Evolutionary conservation across 2,329 filamentous ascomycete genomes (phyloP).

Genomic region (Graphilbum sp.): DNA sequence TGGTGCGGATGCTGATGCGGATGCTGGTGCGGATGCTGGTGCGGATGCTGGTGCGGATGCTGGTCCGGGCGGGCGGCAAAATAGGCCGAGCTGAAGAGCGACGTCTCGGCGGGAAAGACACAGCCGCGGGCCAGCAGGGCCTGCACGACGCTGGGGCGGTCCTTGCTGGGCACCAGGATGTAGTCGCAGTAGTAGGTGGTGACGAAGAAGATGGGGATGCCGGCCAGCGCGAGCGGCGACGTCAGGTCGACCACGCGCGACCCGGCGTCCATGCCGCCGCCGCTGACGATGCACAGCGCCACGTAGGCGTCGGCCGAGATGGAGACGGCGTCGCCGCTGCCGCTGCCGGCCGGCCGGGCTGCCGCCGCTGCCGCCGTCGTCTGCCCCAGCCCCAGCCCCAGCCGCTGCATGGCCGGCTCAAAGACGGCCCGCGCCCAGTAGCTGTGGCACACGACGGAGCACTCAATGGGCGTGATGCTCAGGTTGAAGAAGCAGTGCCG

Average conservation of each 20-base stretch:
- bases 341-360: too few relatives aligned
- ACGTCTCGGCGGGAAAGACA: constrained; percentile 54
- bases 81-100: constrained; percentile 45
- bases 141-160: constrained; percentile 56
- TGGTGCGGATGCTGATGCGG: too few relatives aligned
- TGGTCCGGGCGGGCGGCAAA: too few relatives aligned
- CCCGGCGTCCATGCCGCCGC: constrained; percentile 79
- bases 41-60: too few relatives aligned
- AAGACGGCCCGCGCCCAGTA: constrained; percentile 62
- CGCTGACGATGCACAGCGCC: constrained; percentile 77
- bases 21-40: too few relatives aligned
- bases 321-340: constrained; percentile 45
- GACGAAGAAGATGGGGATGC: constrained; percentile 96
- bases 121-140: constrained; percentile 70
- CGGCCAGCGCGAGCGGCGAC: constrained; percentile 75
- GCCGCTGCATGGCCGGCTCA: constrained; percentile 40
- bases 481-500: constrained; percentile 81
- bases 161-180: constrained; percentile 70
- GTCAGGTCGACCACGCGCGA: constrained; percentile 85
- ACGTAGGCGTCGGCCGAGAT: constrained; percentile 75
- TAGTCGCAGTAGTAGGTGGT: constrained; percentile 98
- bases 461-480: constrained; percentile 81
- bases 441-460: constrained; percentile 76
- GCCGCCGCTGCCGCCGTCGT: too few relatives aligned
- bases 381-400: too few relatives aligned